A percentile compares a stretch with the other conserved stretches of the same genome.
phyloP scores from a whole-genome alignment of 495 filamentous ascomycete species.

The Xylaria intraflava region DNA sequence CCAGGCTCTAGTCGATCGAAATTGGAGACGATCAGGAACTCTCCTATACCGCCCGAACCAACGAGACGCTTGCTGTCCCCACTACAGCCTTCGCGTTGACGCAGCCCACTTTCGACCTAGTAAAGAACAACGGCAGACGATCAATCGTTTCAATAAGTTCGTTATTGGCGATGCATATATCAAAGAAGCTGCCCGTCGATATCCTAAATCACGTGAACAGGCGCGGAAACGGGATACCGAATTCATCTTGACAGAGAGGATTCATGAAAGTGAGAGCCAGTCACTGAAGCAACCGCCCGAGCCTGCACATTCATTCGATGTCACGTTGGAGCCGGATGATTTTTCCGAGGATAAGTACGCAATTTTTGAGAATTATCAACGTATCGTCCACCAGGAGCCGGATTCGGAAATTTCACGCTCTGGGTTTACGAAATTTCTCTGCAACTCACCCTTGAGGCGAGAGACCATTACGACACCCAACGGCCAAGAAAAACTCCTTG shows the following conservation, averaged over 20 bases:
- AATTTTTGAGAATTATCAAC: conserved; percentile 84
- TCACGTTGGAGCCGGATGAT: conserved; percentile 71
- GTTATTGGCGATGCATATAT: conserved; percentile 74
- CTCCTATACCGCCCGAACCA: conserved; percentile 91
- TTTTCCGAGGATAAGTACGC: conserved; percentile 84
- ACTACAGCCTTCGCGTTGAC: conserved; percentile 86
- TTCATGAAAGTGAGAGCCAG: conserved; percentile 61
- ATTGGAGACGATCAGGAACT: conserved; percentile 80
- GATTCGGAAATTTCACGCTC: conserved; percentile 55
- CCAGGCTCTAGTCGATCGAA: conserved; percentile 73
- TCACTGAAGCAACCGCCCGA: conserved; percentile 51
- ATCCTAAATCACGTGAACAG: conserved; percentile 75
- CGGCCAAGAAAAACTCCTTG: conserved; percentile 54
- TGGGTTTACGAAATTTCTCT: conserved; percentile 81
- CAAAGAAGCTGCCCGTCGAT: conserved; percentile 61
- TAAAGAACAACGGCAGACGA: conserved; percentile 75
- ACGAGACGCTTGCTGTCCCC: conserved; percentile 80
- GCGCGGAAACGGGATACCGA: conserved; percentile 63
- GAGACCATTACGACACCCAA: conserved; percentile 37
- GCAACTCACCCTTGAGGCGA: conserved; percentile 63
- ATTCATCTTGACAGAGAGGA: conserved; percentile 64
- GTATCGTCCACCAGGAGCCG: conserved; percentile 67
- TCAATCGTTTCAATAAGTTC: conserved; percentile 87
- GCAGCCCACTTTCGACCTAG: conserved; percentile 61
- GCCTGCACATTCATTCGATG: conserved; percentile 72